Conservation (phyloP, 441 rosid genomes). For the Isatis lusitanica region DNA sequence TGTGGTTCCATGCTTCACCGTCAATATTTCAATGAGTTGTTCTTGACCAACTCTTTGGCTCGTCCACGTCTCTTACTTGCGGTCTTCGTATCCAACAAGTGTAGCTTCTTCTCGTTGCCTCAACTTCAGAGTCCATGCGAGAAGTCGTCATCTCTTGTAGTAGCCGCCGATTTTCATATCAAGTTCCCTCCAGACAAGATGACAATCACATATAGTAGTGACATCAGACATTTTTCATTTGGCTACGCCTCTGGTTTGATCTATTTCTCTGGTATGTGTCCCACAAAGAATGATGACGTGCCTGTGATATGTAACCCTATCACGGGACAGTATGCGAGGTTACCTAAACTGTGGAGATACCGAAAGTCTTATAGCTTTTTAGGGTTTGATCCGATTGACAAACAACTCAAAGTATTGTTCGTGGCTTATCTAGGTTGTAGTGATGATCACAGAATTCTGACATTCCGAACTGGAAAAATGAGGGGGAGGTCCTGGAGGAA, state of each 20-base stretch:
- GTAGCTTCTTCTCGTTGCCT: neutral
- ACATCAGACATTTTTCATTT: too few relatives aligned
- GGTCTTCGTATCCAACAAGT: neutral
- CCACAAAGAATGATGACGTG: too few relatives aligned
- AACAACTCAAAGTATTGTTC: neutral
- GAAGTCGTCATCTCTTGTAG: neutral
- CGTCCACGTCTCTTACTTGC: conserved; percentile 1
- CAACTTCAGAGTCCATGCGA: neutral
- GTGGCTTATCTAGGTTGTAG: neutral
- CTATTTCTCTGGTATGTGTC: too few relatives aligned
- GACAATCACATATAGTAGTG: too few relatives aligned
- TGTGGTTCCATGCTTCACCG: neutral
- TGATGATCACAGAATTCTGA: neutral
- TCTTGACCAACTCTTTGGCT: neutral
- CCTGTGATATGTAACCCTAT: neutral
- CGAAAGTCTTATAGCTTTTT: neutral
- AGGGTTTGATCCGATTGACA: neutral
- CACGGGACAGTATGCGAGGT: neutral
- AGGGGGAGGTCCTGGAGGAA: neutral
- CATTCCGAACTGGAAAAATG: neutral
- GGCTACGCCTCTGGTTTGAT: too few relatives aligned
- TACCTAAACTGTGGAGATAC: neutral
- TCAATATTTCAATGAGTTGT: conserved; percentile 8
- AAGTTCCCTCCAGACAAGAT: too few relatives aligned
- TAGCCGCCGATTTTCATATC: neutral